Base-by-base conservation (phyloP, 768 basidiomycete species). In the Suillus sp. region DNA sequence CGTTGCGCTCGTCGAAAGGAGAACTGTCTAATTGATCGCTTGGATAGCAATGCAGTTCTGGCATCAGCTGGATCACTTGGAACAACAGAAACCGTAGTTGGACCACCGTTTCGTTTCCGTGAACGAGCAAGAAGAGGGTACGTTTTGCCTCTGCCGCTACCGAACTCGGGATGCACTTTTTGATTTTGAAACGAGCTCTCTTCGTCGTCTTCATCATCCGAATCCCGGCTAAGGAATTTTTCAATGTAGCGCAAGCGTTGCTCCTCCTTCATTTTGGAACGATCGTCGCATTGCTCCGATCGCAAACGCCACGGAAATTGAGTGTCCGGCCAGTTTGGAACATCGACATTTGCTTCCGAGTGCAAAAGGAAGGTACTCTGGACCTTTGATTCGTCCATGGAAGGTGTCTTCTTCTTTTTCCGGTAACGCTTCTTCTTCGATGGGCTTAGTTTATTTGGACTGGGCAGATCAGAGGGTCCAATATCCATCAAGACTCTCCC, bases 261-360 rank as follows among this genome's bases (percentile, higher is more conserved):
- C 67, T 83, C 84, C 67, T 86, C 80, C 69, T 87, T 82, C 35
- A 81, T 80, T 68, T 82, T 83, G 27, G 80, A 79, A 53, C 79
- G 66, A 56, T 86, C 84, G 27, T 78, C 77, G 37, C 83, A 80
- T 71, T 88, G 83, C 65, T 84, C 80, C n/a, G 78, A 79, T 60
- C 87, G 79, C 66, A 88, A 71, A 56, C 83, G 83, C 92, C 92
- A 94, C 25, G 92, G 92, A 69, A 92, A 93, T 74, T 86, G 86
- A 9, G 79, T 67, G 68, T 94, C 92, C 8, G 88, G 88, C 92
- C 92, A 93, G 70, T 91, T 88, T 11, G 91, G 89, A 60, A 76
- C 82, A 40, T 84, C 82, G 2, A 71, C 55, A 5, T 70, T 66
- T n/a, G 75, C 75, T 42, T 80, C 80, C 22, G 71, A 68, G 7